phyloP scores from a whole-genome alignment of 83 land plant species.

The Diphasiastrum complanatum region DNA sequence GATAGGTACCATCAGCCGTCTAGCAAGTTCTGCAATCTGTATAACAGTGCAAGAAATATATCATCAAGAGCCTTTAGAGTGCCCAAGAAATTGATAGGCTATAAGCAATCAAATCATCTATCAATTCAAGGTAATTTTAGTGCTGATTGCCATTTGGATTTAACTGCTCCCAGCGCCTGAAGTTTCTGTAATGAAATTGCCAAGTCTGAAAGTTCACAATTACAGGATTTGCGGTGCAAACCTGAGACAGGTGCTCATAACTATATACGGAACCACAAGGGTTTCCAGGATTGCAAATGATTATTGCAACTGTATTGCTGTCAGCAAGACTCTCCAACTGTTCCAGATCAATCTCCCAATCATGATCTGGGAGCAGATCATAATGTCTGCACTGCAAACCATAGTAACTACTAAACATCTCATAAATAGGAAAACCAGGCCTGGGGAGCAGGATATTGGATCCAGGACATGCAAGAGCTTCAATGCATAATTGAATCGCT shows the following conservation, averaged over 20 bases:
- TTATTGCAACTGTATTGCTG: slow-evolving; percentile 59
- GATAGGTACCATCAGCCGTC: slow-evolving; percentile 45
- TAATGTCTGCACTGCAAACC: slow-evolving; percentile 49
- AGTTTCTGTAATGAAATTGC: too few species aligned
- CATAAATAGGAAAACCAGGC: slow-evolving; percentile 86
- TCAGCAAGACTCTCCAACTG: slow-evolving; percentile 51
- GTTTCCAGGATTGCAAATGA: slow-evolving; percentile 74
- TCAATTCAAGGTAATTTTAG: too few species aligned
- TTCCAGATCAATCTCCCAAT: slow-evolving; percentile 73
- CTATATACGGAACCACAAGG: slow-evolving; percentile 72
- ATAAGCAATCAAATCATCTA: background rate
- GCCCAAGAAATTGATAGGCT: background rate
- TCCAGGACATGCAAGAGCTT: slow-evolving; percentile 49
- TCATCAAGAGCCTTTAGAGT: slow-evolving; percentile 21
- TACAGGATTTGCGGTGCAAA: background rate
- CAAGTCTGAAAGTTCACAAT: background rate
- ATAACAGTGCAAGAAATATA: background rate
- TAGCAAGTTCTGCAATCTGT: slow-evolving; percentile 72
- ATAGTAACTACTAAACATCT: slow-evolving; percentile 41
- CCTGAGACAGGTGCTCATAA: slow-evolving; percentile 55
- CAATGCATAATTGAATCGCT: slow-evolving; percentile 59
- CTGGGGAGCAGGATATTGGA: slow-evolving; percentile 72
- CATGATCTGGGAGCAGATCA: slow-evolving; percentile 56
- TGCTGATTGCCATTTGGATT: too few species aligned
- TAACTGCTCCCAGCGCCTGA: too few species aligned